Base-by-base conservation (phyloP, 2,329 filamentous ascomycete species). In the Ophiostoma ulmi region DNA sequence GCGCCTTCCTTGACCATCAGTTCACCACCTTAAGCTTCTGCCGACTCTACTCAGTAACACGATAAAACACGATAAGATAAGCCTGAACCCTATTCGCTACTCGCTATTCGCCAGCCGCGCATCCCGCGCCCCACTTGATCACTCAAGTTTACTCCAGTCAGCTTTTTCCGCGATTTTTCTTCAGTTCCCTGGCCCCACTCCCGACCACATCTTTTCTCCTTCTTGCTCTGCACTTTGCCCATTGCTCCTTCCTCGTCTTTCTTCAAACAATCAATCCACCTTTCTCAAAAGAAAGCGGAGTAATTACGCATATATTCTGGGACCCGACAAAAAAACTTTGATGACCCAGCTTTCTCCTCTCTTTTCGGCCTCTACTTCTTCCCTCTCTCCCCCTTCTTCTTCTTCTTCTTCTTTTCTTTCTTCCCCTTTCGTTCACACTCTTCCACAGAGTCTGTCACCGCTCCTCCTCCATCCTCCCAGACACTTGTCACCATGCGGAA, bases 401-500 rank as follows among this genome's bases (percentile, higher is more conserved):
- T 41, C n/a, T 22, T 3, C n/a, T 41, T 13, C 13, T 48, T 67
- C 14, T 70, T 31, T 11, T 36, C 6, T 41, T 35, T 55, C n/a
- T 26, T 26, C 22, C 36, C 11, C 22, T 67, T 17, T 44, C 17
- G 13, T 35, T 48, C 35, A 39, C 14, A 20, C 31, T 52, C 22
- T 65, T 65, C 14, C 36, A 17, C 36, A 65, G 35, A 65, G 63
- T 39, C 66, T 55, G 66, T 52, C 67, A 69, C 67, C 48, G n/a
- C 67, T 67, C 48, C 58, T 65, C 58, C 67, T 17, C 38, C 38
- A 39, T 2, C 17, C 17, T 7, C 41, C 65, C n/a, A 5, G 13
- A 63, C 58, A 35, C 58, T 63, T 26, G 13, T 35, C 44, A 74
- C 35, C 55, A 75, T 76, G 74, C 73, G 74, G 77, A 88, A 88